Percentiles rank a stretch among this genome's conserved stretches.
These are phyloP conservation scores for Coemansia sp. DNA, from an alignment of 192 early-diverging fungal species.

Conservation along the genomic window DNA sequence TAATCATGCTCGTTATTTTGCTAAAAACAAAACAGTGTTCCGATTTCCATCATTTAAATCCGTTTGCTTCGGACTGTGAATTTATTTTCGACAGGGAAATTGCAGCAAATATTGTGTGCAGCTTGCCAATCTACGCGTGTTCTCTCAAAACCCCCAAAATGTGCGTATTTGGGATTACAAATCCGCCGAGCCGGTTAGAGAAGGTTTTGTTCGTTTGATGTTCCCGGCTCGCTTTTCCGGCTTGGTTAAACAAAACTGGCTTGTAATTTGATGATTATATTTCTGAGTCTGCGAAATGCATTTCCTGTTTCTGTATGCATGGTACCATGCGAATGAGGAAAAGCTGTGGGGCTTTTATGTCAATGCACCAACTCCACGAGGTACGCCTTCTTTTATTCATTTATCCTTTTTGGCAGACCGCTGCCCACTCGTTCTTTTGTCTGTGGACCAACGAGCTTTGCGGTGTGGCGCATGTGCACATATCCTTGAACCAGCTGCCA, in stretches of 20 bases:
- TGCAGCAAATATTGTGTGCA: background rate
- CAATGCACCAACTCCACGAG: too few relatives aligned
- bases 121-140: background rate
- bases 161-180: background rate
- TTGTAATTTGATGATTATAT: background rate
- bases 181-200: background rate
- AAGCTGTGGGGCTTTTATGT: too few relatives aligned
- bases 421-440: too few relatives aligned
- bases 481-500: background rate
- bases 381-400: too few relatives aligned
- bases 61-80: background rate
- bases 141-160: background rate
- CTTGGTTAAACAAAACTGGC: background rate
- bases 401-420: too few relatives aligned
- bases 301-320: background rate
- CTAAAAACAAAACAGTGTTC: slow-evolving; percentile 5
- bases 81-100: background rate
- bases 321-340: too few relatives aligned
- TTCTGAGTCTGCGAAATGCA: background rate
- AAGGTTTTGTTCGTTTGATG: background rate
- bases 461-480: too few relatives aligned
- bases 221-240: background rate
- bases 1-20: slow-evolving; percentile 1
- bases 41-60: background rate
- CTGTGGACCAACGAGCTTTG: too few relatives aligned